Base-by-base conservation (phyloP, 176 grass and related monocot genomes). In the Carex littledalei region DNA sequence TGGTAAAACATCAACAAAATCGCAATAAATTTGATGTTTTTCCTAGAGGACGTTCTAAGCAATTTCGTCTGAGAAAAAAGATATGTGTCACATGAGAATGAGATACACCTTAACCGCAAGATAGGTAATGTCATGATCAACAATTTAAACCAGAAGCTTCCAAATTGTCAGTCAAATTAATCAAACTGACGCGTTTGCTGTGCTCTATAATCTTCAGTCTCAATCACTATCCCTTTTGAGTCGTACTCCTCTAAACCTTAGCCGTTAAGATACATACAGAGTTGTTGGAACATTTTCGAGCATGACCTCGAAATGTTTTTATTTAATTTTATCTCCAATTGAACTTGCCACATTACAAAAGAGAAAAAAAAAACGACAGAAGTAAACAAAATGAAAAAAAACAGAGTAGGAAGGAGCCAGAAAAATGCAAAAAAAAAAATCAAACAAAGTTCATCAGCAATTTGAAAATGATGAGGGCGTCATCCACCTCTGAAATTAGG, bases 51-150 rank as follows among this genome's bases (percentile, higher is more conserved):
- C 26, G 56, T 58, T 58, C 56, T 17, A 0, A 58, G 15, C 15
- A 17, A 58, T 58, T n/a, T 58, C 56, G 16, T 32, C 20, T 5
- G 35, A 37, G 6, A 70, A 39, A 39, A 15, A 5, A 16, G 15
- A 18, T 59, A 59, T 17, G n/a, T 59, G 68, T 73, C 68, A 73
- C 68, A 45, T 35, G 68, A 73, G 68, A 12, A 45, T 35, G 68
- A 73, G 68, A 12, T 43, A 37, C 68, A 73, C 68, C 68, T 73
- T 73, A 73, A 73, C 29, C 68, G 29, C 68, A 73, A 73, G 31
- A 45, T 71, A 39, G 2, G 68, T 17, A 35, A 73, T 18, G 68
- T 73, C 68, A 18, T 45, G 6, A 73, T 73, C 68, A 73, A 72
- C 34, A 45, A 73, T 39, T 73, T 2, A 63, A 43, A 73, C n/a